Conservation (phyloP, 306 rosid genomes). For the Comarum palustre region DNA sequence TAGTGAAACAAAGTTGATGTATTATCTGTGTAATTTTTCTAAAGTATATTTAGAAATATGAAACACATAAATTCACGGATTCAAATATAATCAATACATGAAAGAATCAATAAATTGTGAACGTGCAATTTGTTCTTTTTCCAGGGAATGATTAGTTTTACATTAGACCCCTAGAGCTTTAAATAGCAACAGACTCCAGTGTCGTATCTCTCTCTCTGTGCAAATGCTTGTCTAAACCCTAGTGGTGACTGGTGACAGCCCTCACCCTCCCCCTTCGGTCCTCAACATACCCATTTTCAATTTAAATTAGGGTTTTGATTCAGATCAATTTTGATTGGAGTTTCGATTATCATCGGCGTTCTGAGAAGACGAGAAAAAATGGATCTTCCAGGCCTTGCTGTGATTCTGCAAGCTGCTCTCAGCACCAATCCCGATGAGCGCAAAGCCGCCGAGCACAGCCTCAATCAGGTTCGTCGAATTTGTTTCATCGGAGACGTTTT, state of each 20-base stretch:
- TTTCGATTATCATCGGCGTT: background rate
- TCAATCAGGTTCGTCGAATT: conserved; percentile 59
- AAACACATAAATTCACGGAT: no score
- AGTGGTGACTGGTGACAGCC: conserved; percentile 5
- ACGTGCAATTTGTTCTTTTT: background rate
- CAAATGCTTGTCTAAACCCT: conserved; percentile 43
- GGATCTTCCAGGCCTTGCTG: conserved; percentile 78
- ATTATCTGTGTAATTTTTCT: no score
- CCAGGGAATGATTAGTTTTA: background rate
- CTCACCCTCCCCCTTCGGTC: background rate
- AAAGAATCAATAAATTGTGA: no score
- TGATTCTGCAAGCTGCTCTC: conserved; percentile 83
- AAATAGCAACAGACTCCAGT: conserved; percentile 34
- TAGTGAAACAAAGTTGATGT: no score
- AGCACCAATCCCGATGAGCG: conserved; percentile 89
- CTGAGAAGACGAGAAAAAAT: conserved; percentile 20
- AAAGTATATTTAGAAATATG: no score
- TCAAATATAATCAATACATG: no score
- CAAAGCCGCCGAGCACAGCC: conserved; percentile 85
- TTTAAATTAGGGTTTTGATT: conserved; percentile 42
- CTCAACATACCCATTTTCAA: background rate
- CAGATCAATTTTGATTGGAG: conserved; percentile 26
- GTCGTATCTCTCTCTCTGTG: conserved; percentile 27
- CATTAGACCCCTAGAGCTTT: conserved; percentile 56
- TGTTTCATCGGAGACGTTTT: background rate